Conservation (phyloP, 2,329 filamentous ascomycete genomes). For the Nothopassalora personata region DNA sequence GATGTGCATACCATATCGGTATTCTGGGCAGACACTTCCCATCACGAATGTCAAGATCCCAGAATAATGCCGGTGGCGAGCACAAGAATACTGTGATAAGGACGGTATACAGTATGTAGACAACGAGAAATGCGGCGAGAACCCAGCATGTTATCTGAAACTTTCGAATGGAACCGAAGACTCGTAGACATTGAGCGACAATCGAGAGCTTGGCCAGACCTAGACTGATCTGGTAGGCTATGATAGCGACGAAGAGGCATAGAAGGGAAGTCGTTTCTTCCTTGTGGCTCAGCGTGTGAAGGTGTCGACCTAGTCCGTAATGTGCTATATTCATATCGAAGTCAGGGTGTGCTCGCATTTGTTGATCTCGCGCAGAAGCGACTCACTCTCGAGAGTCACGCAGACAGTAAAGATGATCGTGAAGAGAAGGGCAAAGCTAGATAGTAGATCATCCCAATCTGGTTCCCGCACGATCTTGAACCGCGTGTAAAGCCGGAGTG, state of each 20-base stretch:
- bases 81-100: neutral
- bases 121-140: neutral
- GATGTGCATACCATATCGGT: constrained; percentile 13
- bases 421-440: neutral
- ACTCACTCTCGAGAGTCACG: neutral
- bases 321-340: constrained; percentile 1
- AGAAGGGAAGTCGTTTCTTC: neutral
- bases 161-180: constrained; percentile 7
- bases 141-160: constrained; percentile 5
- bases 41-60: constrained; percentile 6
- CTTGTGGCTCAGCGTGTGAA: constrained; percentile 6
- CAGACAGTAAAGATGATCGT: neutral
- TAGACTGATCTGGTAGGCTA: constrained; percentile 9
- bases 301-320: constrained; percentile 15
- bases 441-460: constrained; percentile 5
- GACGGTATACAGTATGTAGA: neutral
- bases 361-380: too few species aligned
- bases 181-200: constrained; percentile 7
- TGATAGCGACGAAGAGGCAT: constrained; percentile 12
- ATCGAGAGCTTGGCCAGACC: constrained; percentile 4
- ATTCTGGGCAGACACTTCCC: constrained; percentile 17
- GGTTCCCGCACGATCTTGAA: constrained; percentile 1
- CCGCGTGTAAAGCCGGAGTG: constrained; percentile 11
- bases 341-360: neutral
- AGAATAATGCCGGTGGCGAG: constrained; percentile 14